A percentile compares a stretch with the other conserved stretches of the same genome.
phyloP scores from a whole-genome alignment of 169 alveolate species.

The Plasmodium malariae region DNA sequence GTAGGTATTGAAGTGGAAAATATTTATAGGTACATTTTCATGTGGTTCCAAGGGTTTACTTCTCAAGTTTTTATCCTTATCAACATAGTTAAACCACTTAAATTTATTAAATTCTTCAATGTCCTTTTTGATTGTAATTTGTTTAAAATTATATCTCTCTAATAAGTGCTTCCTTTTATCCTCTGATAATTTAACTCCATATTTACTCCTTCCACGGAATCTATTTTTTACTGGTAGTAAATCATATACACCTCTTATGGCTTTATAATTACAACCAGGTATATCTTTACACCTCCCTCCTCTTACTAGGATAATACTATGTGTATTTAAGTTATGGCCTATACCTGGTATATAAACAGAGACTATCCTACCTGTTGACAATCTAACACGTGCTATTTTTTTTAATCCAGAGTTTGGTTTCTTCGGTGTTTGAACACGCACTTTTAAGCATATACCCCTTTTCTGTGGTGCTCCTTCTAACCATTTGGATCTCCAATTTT shows the following conservation, averaged over 20 bases:
- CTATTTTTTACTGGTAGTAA: conserved; percentile 90
- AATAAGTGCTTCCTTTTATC: conserved; percentile 79
- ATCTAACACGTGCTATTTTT: conserved; percentile 89
- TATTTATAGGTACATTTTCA: conserved; percentile 81
- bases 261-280: conserved; percentile 90
- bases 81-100: conserved; percentile 79
- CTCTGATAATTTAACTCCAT: conserved; percentile 80
- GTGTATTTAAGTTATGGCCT: conserved; percentile 89
- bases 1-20: conserved; percentile 83
- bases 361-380: conserved; percentile 88
- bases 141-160: conserved; percentile 71
- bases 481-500: conserved; percentile 88
- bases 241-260: conserved; percentile 89
- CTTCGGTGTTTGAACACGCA: conserved; percentile 88
- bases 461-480: conserved; percentile 88
- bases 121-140: conserved; percentile 81
- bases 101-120: conserved; percentile 80
- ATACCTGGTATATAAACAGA: conserved; percentile 90
- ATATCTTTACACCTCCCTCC: conserved; percentile 91
- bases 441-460: conserved; percentile 85
- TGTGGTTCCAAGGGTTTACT: conserved; percentile 77
- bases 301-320: conserved; percentile 87
- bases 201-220: conserved; percentile 83
- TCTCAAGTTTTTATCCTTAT: conserved; percentile 76
- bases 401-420: conserved; percentile 91